Evolutionary conservation across 805 yeast genomes (phyloP).

Genomic region (Suhomyces pyralidae): DNA sequence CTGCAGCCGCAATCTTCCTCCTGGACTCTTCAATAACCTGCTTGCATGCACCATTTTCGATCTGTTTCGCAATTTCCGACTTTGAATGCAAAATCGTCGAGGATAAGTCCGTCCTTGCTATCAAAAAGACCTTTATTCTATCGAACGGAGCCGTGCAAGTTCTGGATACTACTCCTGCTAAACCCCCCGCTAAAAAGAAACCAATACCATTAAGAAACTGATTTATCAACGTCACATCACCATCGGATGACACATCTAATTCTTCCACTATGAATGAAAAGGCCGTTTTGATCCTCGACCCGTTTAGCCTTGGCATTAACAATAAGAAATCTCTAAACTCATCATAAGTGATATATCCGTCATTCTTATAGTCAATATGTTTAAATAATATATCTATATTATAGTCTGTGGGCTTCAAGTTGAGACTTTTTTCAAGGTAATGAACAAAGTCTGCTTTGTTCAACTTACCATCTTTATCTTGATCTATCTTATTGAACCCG

Average conservation of each 20-base stretch:
- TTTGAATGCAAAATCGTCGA: constrained; percentile 65
- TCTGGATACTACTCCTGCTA: constrained; percentile 93
- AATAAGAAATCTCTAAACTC: constrained; percentile 83
- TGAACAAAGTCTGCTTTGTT: constrained; percentile 61
- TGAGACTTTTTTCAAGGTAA: constrained; percentile 56
- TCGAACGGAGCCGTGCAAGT: constrained; percentile 98
- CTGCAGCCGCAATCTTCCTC: constrained; percentile 25
- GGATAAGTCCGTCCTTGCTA: constrained; percentile 82
- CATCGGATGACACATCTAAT: constrained; percentile 79
- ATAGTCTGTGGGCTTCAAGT: constrained; percentile 49
- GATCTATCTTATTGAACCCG: constrained; percentile 69
- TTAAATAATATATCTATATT: constrained; percentile 56
- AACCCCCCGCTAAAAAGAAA: constrained; percentile 89
- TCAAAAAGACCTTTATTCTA: constrained; percentile 86
- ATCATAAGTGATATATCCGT: constrained; percentile 73
- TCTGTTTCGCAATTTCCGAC: constrained; percentile 36
- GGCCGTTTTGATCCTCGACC: constrained; percentile 78
- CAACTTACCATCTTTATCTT: constrained; percentile 69
- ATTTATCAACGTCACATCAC: constrained; percentile 82
- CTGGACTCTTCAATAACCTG: constrained; percentile 35
- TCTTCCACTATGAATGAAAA: constrained; percentile 78
- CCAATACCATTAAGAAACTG: constrained; percentile 84
- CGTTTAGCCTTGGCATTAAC: constrained; percentile 76
- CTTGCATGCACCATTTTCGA: constrained; percentile 34
- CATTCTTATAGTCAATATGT: constrained; percentile 51